Evolutionary conservation across 2,329 filamentous ascomycete species (phyloP).

Genomic region (Aurifilum marmelostoma): DNA sequence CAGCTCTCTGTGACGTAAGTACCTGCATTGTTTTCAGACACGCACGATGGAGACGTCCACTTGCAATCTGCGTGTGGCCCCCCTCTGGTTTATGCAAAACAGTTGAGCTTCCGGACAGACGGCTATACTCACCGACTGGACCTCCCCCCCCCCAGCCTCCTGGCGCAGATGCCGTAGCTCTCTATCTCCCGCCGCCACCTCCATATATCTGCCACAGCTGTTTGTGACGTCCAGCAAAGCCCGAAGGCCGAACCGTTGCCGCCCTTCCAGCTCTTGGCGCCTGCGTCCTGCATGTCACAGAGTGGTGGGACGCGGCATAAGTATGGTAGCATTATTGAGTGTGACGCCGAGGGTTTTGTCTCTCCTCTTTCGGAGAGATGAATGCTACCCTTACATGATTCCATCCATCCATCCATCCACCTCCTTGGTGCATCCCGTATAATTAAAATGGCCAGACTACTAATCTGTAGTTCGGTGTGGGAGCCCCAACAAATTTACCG

Average conservation of each 20-base stretch:
- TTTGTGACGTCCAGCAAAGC: background rate
- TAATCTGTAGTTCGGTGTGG: slow-evolving; percentile 8
- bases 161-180: background rate
- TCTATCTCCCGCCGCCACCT: background rate
- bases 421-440: background rate
- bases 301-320: background rate
- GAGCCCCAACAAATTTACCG: background rate
- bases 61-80: too few relatives aligned
- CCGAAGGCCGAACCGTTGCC: background rate
- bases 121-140: background rate
- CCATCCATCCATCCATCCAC: background rate
- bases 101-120: background rate
- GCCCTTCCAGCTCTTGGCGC: slow-evolving; percentile 1
- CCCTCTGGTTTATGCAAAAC: background rate
- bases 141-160: background rate
- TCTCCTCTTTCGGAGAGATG: background rate
- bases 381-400: background rate
- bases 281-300: background rate
- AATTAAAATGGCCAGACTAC: background rate
- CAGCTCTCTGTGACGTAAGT: too few relatives aligned
- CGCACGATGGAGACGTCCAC: too few relatives aligned
- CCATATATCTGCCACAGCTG: too few relatives aligned
- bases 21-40: too few relatives aligned
- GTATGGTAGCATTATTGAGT: background rate
- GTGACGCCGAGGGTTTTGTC: background rate